phyloP scores from a whole-genome alignment of 225 moss, liverwort and hornwort species.

The Marchantia polymorpha region DNA sequence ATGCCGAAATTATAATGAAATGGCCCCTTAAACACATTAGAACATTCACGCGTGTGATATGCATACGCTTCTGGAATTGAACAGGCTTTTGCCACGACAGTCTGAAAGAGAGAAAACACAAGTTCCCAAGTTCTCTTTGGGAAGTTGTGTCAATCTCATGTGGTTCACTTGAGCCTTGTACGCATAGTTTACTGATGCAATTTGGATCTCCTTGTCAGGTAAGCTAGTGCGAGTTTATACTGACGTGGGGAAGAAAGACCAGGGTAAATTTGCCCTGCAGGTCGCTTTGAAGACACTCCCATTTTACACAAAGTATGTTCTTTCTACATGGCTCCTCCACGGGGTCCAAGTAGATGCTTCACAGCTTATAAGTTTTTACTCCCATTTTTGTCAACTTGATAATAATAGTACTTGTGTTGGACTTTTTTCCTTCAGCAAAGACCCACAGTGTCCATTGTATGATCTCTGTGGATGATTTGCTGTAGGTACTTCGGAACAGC shows the following conservation, averaged over 20 bases:
- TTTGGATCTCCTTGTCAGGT: slow-evolving; percentile 32
- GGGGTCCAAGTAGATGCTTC: neutral
- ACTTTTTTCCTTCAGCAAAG: no score
- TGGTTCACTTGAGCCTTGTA: neutral
- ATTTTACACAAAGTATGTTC: slow-evolving; percentile 61
- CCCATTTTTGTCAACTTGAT: no score
- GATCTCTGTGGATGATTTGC: slow-evolving; percentile 9
- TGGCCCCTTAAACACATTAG: neutral
- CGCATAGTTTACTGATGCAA: neutral
- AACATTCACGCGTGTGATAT: neutral
- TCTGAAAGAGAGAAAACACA: neutral
- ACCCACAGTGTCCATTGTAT: neutral
- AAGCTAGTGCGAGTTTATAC: slow-evolving; percentile 65
- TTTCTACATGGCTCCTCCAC: neutral
- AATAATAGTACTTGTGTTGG: no score
- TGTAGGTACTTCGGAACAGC: slow-evolving; percentile 69
- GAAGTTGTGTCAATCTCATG: neutral
- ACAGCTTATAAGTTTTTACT: neutral
- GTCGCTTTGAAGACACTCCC: slow-evolving; percentile 67
- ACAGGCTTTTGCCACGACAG: neutral
- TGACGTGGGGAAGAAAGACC: slow-evolving; percentile 59
- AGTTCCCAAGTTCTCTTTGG: no score
- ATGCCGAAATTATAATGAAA: neutral
- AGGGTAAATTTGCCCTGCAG: slow-evolving; percentile 69
- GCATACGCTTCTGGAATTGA: neutral